These are phyloP conservation scores for Serendipita vermifera DNA, from an alignment of 768 basidiomycete genomes.

Conservation along the genomic window DNA sequence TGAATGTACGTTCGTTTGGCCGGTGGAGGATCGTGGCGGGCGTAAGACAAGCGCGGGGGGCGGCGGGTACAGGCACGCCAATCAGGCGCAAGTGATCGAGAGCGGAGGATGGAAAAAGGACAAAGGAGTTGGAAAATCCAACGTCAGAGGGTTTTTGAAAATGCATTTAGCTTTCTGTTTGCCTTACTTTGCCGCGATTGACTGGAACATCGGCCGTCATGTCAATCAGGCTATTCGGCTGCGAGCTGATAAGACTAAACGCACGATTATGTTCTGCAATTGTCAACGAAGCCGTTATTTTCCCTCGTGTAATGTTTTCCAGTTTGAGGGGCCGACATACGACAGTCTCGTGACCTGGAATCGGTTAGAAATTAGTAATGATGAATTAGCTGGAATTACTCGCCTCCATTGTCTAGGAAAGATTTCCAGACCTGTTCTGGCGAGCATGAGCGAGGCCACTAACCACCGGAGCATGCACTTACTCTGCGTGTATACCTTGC, in stretches of 20 bases:
- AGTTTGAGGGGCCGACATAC: constrained; percentile 42
- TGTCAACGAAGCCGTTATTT: constrained; percentile 52
- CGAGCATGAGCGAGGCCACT: not conserved
- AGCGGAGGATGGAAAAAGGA: not conserved
- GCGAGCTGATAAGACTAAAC: constrained; percentile 17
- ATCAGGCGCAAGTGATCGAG: constrained; percentile 22
- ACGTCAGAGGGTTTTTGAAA: no score
- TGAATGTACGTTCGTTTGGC: not conserved
- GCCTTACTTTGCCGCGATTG: constrained; percentile 65
- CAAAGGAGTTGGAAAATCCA: constrained; percentile 4
- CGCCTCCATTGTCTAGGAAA: constrained; percentile 63
- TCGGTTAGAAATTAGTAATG: not conserved
- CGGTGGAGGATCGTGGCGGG: not conserved
- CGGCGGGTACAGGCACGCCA: constrained; percentile 21
- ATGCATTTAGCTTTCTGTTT: no score
- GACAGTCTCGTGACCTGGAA: constrained; percentile 53
- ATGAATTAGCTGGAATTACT: constrained; percentile 9
- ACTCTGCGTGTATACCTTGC: not conserved
- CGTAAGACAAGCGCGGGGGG: not conserved
- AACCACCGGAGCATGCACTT: not conserved
- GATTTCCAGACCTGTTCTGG: constrained; percentile 61
- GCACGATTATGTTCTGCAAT: constrained; percentile 63
- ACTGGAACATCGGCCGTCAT: constrained; percentile 25
- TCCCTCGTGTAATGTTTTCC: constrained; percentile 54
- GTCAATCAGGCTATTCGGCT: not conserved